phyloP scores from a whole-genome alignment of 345 rosid genomes.

The Nephelium lappaceum region DNA sequence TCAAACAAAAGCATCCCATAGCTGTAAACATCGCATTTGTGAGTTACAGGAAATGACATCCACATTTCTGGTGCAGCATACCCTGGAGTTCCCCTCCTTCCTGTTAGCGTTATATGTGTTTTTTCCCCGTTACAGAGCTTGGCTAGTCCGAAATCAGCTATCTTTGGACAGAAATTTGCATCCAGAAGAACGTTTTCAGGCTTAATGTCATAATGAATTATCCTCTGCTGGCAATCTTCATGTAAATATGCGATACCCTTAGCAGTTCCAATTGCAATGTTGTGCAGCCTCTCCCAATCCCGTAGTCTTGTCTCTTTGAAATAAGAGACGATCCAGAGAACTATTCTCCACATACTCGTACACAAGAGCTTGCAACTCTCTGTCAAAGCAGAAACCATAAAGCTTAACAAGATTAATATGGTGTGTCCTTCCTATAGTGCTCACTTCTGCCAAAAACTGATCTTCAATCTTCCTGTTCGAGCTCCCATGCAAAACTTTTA shows the following conservation, averaged over 20 bases:
- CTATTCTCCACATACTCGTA: slow-evolving; percentile 21
- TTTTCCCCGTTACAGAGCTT: slow-evolving; percentile 19
- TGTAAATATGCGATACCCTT: slow-evolving; percentile 21
- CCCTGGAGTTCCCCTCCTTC: slow-evolving; percentile 23
- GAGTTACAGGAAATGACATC: slow-evolving; percentile 4
- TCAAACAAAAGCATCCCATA: slow-evolving; percentile 23
- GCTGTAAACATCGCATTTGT: slow-evolving; percentile 29
- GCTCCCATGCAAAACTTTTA: slow-evolving; percentile 13
- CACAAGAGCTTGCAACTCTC: slow-evolving; percentile 3
- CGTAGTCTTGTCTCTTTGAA: not conserved
- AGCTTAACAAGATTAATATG: slow-evolving; percentile 21
- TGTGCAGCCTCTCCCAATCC: slow-evolving; percentile 12
- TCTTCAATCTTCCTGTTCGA: slow-evolving; percentile 16
- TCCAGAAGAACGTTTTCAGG: slow-evolving; percentile 25
- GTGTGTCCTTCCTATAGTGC: slow-evolving; percentile 22
- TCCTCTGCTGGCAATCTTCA: slow-evolving; percentile 16
- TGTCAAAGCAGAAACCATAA: slow-evolving; percentile 24
- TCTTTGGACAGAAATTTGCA: not conserved
- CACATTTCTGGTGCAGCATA: slow-evolving; percentile 26
- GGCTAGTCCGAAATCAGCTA: slow-evolving; percentile 24
- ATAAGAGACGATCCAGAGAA: slow-evolving; percentile 8
- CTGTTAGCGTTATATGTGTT: not conserved
- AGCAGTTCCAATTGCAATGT: slow-evolving; percentile 13
- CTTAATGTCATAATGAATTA: slow-evolving; percentile 21
- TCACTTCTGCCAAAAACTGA: slow-evolving; percentile 28